A percentile compares a stretch with the other conserved stretches of the same genome.
phyloP scores from a whole-genome alignment of 148 eudicot species.

The Persicaria maculosa region DNA sequence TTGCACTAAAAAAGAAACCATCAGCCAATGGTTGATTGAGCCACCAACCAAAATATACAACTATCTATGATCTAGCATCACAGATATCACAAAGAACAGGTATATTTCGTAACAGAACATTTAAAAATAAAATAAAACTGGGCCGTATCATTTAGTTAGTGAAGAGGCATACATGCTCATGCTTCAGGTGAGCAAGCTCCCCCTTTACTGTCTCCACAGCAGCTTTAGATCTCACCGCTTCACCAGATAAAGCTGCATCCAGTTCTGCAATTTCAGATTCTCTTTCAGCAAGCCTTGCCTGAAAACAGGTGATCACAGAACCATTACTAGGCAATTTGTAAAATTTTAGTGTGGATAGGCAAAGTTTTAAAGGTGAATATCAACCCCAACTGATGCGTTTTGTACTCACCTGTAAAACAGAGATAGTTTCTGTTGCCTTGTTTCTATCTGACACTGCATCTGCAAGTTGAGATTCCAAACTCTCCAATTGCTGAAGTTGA shows the following conservation, averaged over 20 bases:
- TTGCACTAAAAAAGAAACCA: not conserved
- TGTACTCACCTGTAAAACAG: slow-evolving; percentile 67
- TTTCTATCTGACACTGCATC: slow-evolving; percentile 68
- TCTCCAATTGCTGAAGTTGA: slow-evolving; percentile 55
- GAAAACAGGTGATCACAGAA: slow-evolving; percentile 15
- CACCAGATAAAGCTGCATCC: slow-evolving; percentile 96
- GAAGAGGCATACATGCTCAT: slow-evolving; percentile 64
- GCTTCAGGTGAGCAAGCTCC: slow-evolving; percentile 60
- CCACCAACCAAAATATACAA: not conserved
- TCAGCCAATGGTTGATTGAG: not conserved
- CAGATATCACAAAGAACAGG: not conserved
- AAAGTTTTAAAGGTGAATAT: not conserved
- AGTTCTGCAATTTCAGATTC: slow-evolving; percentile 92
- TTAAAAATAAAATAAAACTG: not conserved
- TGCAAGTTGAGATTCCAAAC: slow-evolving; percentile 80
- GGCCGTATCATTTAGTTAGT: not conserved
- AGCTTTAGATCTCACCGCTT: slow-evolving; percentile 88
- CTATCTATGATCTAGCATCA: not conserved
- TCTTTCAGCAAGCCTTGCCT: slow-evolving; percentile 74
- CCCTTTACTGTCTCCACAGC: slow-evolving; percentile 79
- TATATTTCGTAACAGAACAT: not conserved
- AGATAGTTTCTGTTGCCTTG: slow-evolving; percentile 82
- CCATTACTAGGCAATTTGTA: slow-evolving; percentile 1
- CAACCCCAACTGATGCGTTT: not conserved
- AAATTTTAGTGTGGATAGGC: not conserved